Evolutionary conservation across 768 basidiomycete genomes (phyloP), one percentile per base, ranked within the genome.

Genomic region (Hypholoma fasciculare): DNA sequence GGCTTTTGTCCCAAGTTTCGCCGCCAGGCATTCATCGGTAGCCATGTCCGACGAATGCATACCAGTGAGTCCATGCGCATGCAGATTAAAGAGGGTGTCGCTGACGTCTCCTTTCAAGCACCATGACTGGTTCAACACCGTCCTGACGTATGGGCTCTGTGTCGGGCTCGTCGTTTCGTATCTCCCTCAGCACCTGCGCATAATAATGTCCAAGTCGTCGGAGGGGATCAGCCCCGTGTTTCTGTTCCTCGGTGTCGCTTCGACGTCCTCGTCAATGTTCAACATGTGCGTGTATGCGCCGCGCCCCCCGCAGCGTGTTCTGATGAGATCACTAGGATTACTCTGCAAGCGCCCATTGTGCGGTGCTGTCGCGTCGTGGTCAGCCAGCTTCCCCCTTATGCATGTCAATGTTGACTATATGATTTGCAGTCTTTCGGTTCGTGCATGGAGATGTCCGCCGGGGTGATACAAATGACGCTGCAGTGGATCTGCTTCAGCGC

Each of bases 191-290:
- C 92, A 93, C 65, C 74, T 85, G 53, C 82, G 94, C 7, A 97
- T 97, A 63, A 89, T 97, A 65, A 69, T 77, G 50, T 80, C 85
- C 20, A 81, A 84, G 39, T 89, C 94, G 0, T 94, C 90, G 0
- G 88, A 96, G 63, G 97, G 97, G 0, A 86, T 98, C 61, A 95
- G 91, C 60, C 94, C 96, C 16, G 88, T 90, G 83, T 98, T 92
- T 67, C 76, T 98, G 36, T 77, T 98, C 6, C 83, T 98, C 0
- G 97, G 97, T 7, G 88, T 88, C 61, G 92, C 90, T 0, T 91
- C 90, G 14, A 84, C 87, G 12, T 89, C 92, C 2, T 87, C 92
- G 0, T 90, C 83, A 0, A 83, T 95, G 82, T 76, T 96, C 49
- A 97, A 97, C 69, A 86, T 96, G 86, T 91, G 63, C 52, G 83